phyloP scores from a whole-genome alignment of 1,139 yeast species.

The Yamadazyma siamensis region DNA sequence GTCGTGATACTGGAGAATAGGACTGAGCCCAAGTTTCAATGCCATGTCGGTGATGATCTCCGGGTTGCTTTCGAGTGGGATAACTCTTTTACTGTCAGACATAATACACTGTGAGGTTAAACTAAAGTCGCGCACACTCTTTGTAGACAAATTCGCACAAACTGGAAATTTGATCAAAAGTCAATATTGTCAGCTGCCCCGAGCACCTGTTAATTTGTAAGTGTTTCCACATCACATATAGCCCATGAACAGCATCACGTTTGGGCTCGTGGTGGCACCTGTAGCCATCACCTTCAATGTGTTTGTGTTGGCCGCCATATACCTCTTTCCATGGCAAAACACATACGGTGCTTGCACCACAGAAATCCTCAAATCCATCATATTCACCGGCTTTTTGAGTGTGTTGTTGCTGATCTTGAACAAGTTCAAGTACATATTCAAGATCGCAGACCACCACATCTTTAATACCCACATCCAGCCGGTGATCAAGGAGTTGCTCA shows the following conservation, averaged over 20 bases:
- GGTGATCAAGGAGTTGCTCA: conserved; percentile 10
- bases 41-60: conserved; percentile 75
- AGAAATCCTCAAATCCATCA: conserved; percentile 9
- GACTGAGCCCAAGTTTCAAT: conserved; percentile 61
- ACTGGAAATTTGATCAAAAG: too few relatives aligned
- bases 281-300: background rate
- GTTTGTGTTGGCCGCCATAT: background rate
- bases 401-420: conserved; percentile 9
- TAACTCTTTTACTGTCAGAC: conserved; percentile 36
- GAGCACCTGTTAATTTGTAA: too few relatives aligned
- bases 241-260: conserved; percentile 1
- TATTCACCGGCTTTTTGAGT: conserved; percentile 9
- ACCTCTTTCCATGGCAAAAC: conserved; percentile 3
- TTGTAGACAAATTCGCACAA: too few relatives aligned
- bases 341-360: conserved; percentile 5
- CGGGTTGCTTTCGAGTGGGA: conserved; percentile 92
- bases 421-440: conserved; percentile 10
- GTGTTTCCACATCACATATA: too few relatives aligned
- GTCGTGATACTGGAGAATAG: conserved; percentile 65
- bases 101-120: too few relatives aligned
- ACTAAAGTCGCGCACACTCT: too few relatives aligned
- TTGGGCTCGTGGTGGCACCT: conserved; percentile 1
- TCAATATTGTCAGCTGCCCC: too few relatives aligned
- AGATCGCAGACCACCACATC: conserved; percentile 7
- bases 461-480: conserved; percentile 13